A percentile compares a stretch with the other conserved stretches of the same genome.
phyloP scores from a whole-genome alignment of 306 rosid species.

The Herpetospermum pedunculosum region DNA sequence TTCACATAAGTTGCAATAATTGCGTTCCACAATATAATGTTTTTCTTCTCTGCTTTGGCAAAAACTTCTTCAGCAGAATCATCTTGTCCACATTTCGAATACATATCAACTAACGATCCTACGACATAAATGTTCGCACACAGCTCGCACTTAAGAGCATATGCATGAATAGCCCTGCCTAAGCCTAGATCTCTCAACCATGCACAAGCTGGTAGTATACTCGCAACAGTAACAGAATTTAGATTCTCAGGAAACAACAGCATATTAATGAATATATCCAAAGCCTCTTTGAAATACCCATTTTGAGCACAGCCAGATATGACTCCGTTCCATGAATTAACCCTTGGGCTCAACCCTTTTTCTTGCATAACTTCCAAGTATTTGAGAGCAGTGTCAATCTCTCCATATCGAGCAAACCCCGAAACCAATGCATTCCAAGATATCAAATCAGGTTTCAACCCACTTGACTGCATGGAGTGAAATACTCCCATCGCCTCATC shows the following conservation, averaged over 20 bases:
- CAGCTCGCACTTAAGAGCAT: constrained; percentile 23
- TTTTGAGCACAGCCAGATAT: constrained; percentile 37
- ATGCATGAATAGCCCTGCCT: constrained; percentile 36
- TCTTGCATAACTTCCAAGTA: constrained; percentile 32
- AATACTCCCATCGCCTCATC: constrained; percentile 26
- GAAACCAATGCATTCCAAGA: constrained; percentile 41
- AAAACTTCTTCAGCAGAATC: constrained; percentile 20
- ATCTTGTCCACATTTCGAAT: constrained; percentile 23
- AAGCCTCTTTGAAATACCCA: constrained; percentile 29
- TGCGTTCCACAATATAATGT: constrained; percentile 32
- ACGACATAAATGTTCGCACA: constrained; percentile 21
- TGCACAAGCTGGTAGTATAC: constrained; percentile 36
- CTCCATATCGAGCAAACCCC: constrained; percentile 32
- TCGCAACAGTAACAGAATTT: constrained; percentile 27
- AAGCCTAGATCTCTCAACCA: constrained; percentile 21
- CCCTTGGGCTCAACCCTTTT: constrained; percentile 25
- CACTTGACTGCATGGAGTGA: constrained; percentile 23
- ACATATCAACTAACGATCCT: constrained; percentile 33
- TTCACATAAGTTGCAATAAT: constrained; percentile 27
- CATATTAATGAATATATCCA: constrained; percentile 22
- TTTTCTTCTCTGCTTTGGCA: constrained; percentile 16
- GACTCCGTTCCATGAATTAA: constrained; percentile 36
- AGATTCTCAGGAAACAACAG: constrained; percentile 23
- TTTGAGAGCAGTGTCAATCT: constrained; percentile 23
- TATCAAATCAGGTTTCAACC: constrained; percentile 29